Evolutionary conservation across 495 filamentous ascomycete species (phyloP).

Genomic region (Penicillium longicatenatum): DNA sequence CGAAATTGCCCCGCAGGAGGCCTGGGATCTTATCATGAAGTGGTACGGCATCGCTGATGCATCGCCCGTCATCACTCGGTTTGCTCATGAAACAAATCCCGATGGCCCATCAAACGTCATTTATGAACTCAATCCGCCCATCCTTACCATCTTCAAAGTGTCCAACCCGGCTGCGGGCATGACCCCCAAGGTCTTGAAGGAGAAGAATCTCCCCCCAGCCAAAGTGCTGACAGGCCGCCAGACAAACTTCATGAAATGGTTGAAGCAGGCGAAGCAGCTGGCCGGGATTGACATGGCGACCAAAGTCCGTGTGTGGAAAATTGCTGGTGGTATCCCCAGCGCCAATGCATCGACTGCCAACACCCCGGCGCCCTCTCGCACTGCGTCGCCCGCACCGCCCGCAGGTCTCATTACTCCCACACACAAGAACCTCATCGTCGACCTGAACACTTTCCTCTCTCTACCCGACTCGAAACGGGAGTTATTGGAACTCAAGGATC

Average conservation of each 20-base stretch:
- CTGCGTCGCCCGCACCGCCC: conserved; percentile 50
- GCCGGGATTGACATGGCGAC: conserved; percentile 62
- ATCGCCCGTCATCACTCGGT: conserved; percentile 73
- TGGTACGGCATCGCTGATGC: conserved; percentile 79
- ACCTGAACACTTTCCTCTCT: conserved; percentile 67
- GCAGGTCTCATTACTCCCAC: conserved; percentile 47
- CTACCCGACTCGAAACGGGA: conserved; percentile 72
- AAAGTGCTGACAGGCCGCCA: conserved; percentile 69
- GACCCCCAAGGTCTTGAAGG: conserved; percentile 60
- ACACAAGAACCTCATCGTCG: conserved; percentile 69
- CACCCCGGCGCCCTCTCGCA: conserved; percentile 61
- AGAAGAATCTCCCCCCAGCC: conserved; percentile 58
- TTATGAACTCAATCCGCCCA: conserved; percentile 82
- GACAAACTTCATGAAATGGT: conserved; percentile 67
- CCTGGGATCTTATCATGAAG: conserved; percentile 76
- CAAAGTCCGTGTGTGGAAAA: conserved; percentile 80
- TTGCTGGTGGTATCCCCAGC: conserved; percentile 55
- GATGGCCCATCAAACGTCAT: conserved; percentile 65
- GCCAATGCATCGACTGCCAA: conserved; percentile 48
- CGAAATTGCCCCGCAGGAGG: conserved; percentile 72
- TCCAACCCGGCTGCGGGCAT: conserved; percentile 56
- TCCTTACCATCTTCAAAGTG: conserved; percentile 84
- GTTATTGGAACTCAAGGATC: conserved; percentile 66
- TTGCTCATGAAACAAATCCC: conserved; percentile 72
- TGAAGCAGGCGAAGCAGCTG: conserved; percentile 69